Evolutionary conservation across 805 yeast genomes (phyloP).

Genomic region (Millerago galiae): DNA sequence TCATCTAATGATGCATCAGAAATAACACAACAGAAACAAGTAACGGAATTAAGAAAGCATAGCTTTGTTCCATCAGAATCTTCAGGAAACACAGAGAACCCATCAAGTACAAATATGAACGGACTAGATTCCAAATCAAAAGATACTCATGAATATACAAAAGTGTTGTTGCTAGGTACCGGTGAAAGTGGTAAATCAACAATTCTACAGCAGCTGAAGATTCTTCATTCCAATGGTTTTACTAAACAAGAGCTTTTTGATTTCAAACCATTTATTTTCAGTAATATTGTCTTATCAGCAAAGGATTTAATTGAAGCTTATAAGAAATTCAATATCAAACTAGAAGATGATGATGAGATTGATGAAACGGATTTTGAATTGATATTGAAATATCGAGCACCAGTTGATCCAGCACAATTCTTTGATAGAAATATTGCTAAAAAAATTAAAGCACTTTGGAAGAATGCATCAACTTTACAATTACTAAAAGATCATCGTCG

Average conservation of each 20-base stretch:
- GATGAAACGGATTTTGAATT: conserved; percentile 24
- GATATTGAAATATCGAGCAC: conserved; percentile 22
- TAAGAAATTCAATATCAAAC: conserved; percentile 34
- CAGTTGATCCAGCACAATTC: conserved; percentile 46
- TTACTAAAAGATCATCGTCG: conserved; percentile 55
- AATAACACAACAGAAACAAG: not conserved
- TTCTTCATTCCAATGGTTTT: conserved; percentile 35
- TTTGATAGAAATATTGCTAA: conserved; percentile 45
- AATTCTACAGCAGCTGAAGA: conserved; percentile 38
- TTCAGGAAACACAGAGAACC: not conserved
- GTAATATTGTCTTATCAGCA: conserved; percentile 72
- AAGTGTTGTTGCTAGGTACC: conserved; percentile 75
- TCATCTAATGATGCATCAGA: conserved; percentile 10
- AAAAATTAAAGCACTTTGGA: conserved; percentile 47
- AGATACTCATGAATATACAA: conserved; percentile 43
- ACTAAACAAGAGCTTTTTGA: conserved; percentile 56
- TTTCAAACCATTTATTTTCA: conserved; percentile 72
- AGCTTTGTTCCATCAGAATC: conserved; percentile 1
- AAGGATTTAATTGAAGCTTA: conserved; percentile 66
- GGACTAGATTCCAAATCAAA: conserved; percentile 10
- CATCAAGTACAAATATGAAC: conserved; percentile 1
- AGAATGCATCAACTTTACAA: conserved; percentile 48
- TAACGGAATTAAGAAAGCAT: not conserved
- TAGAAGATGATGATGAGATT: conserved; percentile 28
- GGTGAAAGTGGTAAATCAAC: conserved; percentile 54